Conservation (phyloP, 768 basidiomycete species). For the Xanthoconium purpureum region DNA sequence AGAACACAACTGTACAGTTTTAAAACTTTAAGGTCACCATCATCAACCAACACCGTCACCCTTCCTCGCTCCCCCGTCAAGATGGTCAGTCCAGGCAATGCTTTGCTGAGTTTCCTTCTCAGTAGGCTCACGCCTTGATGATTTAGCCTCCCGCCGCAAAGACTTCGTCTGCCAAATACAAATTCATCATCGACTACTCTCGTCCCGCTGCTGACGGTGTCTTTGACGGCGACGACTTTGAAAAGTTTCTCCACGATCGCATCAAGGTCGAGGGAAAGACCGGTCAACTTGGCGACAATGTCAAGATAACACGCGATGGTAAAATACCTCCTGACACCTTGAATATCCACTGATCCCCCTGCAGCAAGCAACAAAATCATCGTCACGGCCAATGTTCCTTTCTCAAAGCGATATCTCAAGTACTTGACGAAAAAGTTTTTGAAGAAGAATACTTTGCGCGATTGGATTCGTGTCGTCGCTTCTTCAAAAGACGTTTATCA, state of each 20-base stretch:
- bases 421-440: slow-evolving; percentile 99
- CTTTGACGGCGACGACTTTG: slow-evolving; percentile 63
- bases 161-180: slow-evolving; percentile 56
- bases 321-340: slow-evolving; percentile 16
- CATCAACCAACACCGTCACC: background rate
- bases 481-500: slow-evolving; percentile 92
- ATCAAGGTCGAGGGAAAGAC: slow-evolving; percentile 92
- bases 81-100: slow-evolving; percentile 75
- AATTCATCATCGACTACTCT: slow-evolving; percentile 84
- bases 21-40: background rate
- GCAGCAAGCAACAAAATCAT: slow-evolving; percentile 79
- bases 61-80: slow-evolving; percentile 28
- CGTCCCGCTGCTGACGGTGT: slow-evolving; percentile 67
- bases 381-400: slow-evolving; percentile 80
- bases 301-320: slow-evolving; percentile 90
- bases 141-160: slow-evolving; percentile 57
- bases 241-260: slow-evolving; percentile 91
- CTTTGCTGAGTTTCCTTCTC: slow-evolving; percentile 92
- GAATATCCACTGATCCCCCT: slow-evolving; percentile 1
- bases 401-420: slow-evolving; percentile 97
- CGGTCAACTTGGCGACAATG: slow-evolving; percentile 85
- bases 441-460: slow-evolving; percentile 94
- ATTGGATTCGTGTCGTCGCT: slow-evolving; percentile 98
- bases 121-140: slow-evolving; percentile 72
- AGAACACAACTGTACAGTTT: slow-evolving; percentile 53